Evolutionary conservation across 257 asterid genomes (phyloP), one percentile per base, ranked within the genome.

Genomic region (Ophiorrhiza pumila): DNA sequence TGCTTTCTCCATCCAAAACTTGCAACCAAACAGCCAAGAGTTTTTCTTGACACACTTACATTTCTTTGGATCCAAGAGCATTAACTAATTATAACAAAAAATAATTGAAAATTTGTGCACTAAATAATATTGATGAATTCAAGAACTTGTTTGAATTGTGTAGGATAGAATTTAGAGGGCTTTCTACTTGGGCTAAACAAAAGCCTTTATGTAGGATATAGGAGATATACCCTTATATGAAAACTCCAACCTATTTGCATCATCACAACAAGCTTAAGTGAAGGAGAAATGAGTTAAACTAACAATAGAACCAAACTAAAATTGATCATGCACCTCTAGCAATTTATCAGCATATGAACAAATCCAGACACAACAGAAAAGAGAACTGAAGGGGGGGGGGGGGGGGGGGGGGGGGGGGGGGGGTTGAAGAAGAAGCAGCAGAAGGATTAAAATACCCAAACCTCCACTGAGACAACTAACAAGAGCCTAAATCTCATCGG

Each of bases 181-280:
- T n/a, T n/a, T n/a, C n/a, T n/a, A n/a, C n/a, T n/a, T n/a, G n/a
- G n/a, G n/a, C n/a, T n/a, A n/a, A n/a, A n/a, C n/a, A n/a, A n/a
- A n/a, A n/a, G n/a, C n/a, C n/a, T n/a, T n/a, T n/a, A n/a, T n/a
- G n/a, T n/a, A n/a, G n/a, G n/a, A n/a, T n/a, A 46, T 46, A 46
- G 52, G 20, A 11, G 20, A 11, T 15, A 46, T 46, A 52, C 53
- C 31, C 52, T 22, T 55, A 12, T 35, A 23, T 20, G 32, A 31
- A 53, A 56, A 46, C 23, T 29, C 43, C 74, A 62, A 59, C n/a
- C 84, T 74, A 76, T 68, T 39, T 66, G 31, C 46, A 61, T 76
- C 61, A 69, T 11, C 62, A 64, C 25, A 63, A 65, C 34, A 15
- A 74, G 58, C 47, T 58, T n/a, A 65, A 77, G 74, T 69, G 57